Evolutionary conservation across 768 basidiomycete species (phyloP), one percentile per base, ranked within the genome.

Genomic region (Suillus alpinus): DNA sequence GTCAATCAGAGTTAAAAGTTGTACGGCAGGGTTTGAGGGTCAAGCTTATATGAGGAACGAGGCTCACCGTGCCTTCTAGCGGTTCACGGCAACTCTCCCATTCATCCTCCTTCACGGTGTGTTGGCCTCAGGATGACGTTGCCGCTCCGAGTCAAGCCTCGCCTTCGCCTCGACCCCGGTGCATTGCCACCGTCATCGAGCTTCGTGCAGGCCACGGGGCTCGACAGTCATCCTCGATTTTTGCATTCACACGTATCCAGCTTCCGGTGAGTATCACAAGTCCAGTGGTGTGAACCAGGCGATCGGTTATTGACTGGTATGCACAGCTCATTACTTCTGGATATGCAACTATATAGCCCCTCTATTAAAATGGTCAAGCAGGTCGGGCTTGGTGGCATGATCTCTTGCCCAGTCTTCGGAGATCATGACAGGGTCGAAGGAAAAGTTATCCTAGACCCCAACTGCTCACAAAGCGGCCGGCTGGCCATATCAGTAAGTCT

Each of bases 361-460:
- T 85, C 81, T n/a, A 72, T 87, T 12, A 85, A 83, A 67, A 69
- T 80, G n/a, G 72, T 78, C 9, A 71, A 70, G 16, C 66, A 68
- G 20, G 51, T 63, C 50, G 72, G 69, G 23, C 65, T 71, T 23
- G 68, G 66, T 31, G 61, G 31, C 41, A 63, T 67, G 16, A 69
- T 68, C 12, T 64, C 73, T 39, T 57, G 67, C 26, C 80, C 88
- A 1, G 84, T 89, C 4, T 90, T 87, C 64, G 80, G 81, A 37
- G 81, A 85, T 56, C 79, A 82, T 50, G 86, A 88, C 67, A 81
- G 77, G 62, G 77, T 91, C 16, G 76, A 79, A 63, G 89, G 89
- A 37, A 83, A 79, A 58, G 80, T 90, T 14, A 76, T 79, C 18
- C 78, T 91, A 1, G 84, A 86, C 65, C 76, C 81, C 13, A 80